phyloP scores from a whole-genome alignment of 169 alveolate genomes.

The Fabrea salina region DNA sequence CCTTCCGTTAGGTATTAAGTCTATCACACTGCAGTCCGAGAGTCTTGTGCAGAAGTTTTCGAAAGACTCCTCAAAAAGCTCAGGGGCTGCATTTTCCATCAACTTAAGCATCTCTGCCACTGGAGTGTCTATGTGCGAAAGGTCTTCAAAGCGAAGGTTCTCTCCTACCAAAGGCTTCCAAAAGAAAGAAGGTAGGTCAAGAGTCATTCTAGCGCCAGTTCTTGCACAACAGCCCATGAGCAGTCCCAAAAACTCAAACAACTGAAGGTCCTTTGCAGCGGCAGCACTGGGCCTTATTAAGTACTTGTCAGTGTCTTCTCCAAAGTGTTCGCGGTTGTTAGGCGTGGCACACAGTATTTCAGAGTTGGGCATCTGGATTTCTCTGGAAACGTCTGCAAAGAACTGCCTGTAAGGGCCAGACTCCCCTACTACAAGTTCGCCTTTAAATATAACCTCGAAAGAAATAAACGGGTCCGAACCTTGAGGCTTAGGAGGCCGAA shows the following conservation, averaged over 20 bases:
- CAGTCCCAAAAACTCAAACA: constrained; percentile 82
- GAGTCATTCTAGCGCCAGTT: constrained; percentile 79
- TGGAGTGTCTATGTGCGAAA: constrained; percentile 72
- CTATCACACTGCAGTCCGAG: constrained; percentile 63
- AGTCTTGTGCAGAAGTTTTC: constrained; percentile 59
- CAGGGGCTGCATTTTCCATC: constrained; percentile 42
- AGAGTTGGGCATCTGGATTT: constrained; percentile 1
- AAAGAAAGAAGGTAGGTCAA: constrained; percentile 74
- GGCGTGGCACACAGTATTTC: constrained; percentile 52
- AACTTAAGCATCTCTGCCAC: constrained; percentile 59
- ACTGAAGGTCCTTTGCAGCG: constrained; percentile 59
- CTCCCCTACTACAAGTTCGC: constrained; percentile 85
- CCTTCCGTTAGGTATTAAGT: constrained; percentile 55
- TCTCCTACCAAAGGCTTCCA: constrained; percentile 86
- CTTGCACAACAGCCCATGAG: constrained; percentile 84
- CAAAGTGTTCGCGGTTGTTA: constrained; percentile 63
- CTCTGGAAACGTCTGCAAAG: constrained; percentile 80
- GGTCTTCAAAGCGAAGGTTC: constrained; percentile 67
- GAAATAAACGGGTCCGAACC: constrained; percentile 87
- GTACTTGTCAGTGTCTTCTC: constrained; percentile 74
- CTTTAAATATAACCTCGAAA: constrained; percentile 76
- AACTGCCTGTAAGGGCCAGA: constrained; percentile 88
- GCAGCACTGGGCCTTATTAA: constrained; percentile 66
- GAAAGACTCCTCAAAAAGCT: constrained; percentile 55
- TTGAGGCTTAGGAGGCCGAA: constrained; percentile 77